A percentile compares a stretch with the other conserved stretches of the same genome.
Conservation (phyloP, 371 early-diverging fungal genomes). For the Mortierella sp. region DNA sequence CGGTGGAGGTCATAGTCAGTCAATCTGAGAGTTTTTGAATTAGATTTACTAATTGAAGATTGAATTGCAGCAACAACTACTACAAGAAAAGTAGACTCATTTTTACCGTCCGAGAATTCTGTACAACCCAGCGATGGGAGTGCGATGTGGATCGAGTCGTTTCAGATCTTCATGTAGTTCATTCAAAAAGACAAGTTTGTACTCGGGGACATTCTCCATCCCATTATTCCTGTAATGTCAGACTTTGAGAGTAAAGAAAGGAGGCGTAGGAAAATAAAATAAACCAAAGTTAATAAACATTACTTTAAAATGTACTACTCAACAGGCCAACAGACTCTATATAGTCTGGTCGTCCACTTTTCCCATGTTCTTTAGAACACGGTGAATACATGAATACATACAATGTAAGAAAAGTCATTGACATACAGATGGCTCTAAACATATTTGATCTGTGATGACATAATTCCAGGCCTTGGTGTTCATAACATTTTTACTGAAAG, state of each 20-base stretch:
- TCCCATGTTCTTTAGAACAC: too few species aligned
- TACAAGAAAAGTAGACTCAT: not conserved
- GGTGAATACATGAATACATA: too few species aligned
- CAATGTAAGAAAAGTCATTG: too few species aligned
- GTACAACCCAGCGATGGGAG: slow-evolving; percentile 21
- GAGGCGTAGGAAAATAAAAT: too few species aligned
- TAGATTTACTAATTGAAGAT: not conserved
- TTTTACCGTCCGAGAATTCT: slow-evolving; percentile 40
- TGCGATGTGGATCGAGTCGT: slow-evolving; percentile 14
- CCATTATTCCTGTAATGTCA: not conserved
- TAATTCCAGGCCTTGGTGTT: too few species aligned
- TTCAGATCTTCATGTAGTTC: slow-evolving; percentile 36
- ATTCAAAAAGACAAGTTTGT: slow-evolving; percentile 39
- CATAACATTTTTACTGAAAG: too few species aligned
- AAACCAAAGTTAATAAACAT: too few species aligned
- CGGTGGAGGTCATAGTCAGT: slow-evolving; percentile 15
- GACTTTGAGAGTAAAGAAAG: not conserved
- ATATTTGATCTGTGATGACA: too few species aligned
- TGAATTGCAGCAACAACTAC: not conserved
- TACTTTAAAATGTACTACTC: too few species aligned
- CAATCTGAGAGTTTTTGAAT: slow-evolving; percentile 9
- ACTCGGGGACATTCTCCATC: slow-evolving; percentile 23
- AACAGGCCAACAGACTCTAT: too few species aligned
- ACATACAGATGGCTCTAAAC: too few species aligned
- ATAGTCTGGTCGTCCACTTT: too few species aligned